A percentile compares a stretch with the other conserved stretches of the same genome.
These are phyloP conservation scores for Monosporascus sp. DNA, from an alignment of 2,329 filamentous ascomycete genomes.

Conservation along the genomic window DNA sequence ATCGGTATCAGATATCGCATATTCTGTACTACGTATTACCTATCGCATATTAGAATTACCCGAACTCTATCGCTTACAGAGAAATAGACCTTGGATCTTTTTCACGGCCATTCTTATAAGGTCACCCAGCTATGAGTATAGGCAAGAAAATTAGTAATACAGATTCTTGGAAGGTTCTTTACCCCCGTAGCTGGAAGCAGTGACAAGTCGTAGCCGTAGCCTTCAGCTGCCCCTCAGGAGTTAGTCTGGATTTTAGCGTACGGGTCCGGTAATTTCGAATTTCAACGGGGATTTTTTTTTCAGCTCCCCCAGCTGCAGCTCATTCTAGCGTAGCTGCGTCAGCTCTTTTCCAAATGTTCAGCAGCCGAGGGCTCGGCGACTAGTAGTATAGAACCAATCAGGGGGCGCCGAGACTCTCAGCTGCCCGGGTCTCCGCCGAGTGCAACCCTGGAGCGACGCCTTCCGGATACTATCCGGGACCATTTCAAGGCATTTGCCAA, in stretches of 20 bases:
- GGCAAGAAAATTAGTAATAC: conserved; percentile 51
- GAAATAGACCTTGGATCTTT: too few relatives aligned
- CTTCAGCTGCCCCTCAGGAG: background rate
- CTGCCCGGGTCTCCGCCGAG: background rate
- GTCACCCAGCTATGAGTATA: conserved; percentile 55
- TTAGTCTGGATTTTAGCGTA: background rate
- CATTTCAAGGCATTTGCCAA: too few relatives aligned
- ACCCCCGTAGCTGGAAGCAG: background rate
- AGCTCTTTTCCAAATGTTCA: background rate
- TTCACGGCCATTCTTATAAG: too few relatives aligned
- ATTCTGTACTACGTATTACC: too few relatives aligned
- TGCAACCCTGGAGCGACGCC: too few relatives aligned
- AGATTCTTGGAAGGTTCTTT: background rate
- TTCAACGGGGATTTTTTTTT: background rate
- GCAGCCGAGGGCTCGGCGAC: too few relatives aligned
- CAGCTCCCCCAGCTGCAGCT: background rate
- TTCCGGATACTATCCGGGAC: too few relatives aligned
- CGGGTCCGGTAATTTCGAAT: background rate
- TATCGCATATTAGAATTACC: too few relatives aligned
- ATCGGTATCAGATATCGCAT: too few relatives aligned
- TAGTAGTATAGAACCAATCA: background rate
- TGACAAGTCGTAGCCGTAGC: background rate
- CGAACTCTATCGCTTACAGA: too few relatives aligned
- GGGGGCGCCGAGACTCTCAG: background rate
- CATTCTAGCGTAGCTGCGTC: background rate